These are phyloP conservation scores for Chenopodium formosanum DNA, from an alignment of 148 eudicot species.

Conservation along the genomic window DNA sequence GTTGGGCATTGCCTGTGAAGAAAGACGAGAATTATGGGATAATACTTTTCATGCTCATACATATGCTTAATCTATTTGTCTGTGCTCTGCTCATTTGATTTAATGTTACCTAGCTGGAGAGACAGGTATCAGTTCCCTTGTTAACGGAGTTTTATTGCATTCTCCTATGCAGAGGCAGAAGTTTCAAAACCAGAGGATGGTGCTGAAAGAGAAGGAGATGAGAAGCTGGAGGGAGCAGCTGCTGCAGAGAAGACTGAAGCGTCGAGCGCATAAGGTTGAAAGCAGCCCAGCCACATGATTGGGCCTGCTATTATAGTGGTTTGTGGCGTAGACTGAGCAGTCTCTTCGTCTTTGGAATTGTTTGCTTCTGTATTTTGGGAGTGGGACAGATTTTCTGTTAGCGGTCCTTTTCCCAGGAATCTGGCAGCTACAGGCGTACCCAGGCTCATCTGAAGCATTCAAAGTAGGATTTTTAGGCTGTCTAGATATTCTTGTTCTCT, in stretches of 20 bases:
- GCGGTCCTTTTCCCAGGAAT: constrained; percentile 6
- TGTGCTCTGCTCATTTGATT: no score
- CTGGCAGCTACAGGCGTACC: constrained; percentile 20
- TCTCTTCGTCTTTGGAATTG: constrained; percentile 14
- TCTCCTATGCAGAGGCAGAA: constrained; percentile 43
- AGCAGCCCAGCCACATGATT: constrained; percentile 8
- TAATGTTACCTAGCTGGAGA: no score
- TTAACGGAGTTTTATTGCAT: not conserved
- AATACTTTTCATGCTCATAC: no score
- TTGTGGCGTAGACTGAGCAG: not conserved
- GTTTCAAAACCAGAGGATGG: constrained; percentile 48
- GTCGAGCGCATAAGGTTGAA: constrained; percentile 24
- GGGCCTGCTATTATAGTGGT: constrained; percentile 13
- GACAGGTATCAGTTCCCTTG: not conserved
- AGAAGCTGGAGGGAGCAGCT: constrained; percentile 22
- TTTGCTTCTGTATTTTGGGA: constrained; percentile 23
- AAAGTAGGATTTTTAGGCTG: constrained; percentile 19
- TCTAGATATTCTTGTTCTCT: constrained; percentile 17
- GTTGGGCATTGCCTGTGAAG: no score
- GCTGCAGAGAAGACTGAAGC: constrained; percentile 24
- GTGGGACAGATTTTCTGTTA: constrained; percentile 21
- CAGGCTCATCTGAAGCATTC: constrained; percentile 22
- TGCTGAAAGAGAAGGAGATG: not conserved
- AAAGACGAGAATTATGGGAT: no score
- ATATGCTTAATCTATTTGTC: no score